Evolutionary conservation across 805 yeast species (phyloP), one percentile per base, ranked within the genome.

Genomic region (Kluyveromyces starmeri): DNA sequence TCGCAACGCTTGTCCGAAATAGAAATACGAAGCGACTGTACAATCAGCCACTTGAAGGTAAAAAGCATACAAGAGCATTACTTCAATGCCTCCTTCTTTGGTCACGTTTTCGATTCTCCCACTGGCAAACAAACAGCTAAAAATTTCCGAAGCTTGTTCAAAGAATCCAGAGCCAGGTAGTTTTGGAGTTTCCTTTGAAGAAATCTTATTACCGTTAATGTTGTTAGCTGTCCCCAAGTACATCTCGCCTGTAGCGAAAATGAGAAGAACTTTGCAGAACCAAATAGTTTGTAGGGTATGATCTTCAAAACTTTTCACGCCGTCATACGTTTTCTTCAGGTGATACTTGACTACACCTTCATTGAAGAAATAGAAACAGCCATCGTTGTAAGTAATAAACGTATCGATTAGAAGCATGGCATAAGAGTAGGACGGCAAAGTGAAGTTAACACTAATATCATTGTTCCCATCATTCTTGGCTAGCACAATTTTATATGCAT

Each of bases 11-110:
- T 78, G 67, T 3, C 88, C 88, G 56, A 82, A 79, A 55, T 81
- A 82, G 48, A 82, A 79, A 47, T 82, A 82, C 3, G 88, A 79
- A 1, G 88, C 82, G 6, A 81, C 78, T 1, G 88, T 82, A 49
- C 86, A 79, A 51, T 82, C 94, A 0, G 89, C 89, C 18, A 82
- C 89, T 53, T 82, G 94, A 20, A 82, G 59, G 51, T 78, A 82
- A 48, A 82, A 82, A 0, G 89, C 89, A 58, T 81, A 81, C 12
- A 82, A 58, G 17, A 82, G 55, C 62, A 80, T 63, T 2, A 79
- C 85, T 52, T 82, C 94, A 15, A 82, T 71, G 39, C 88, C 86
- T 24, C 89, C 88, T 50, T 79, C 86, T 46, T 78, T 72, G 1
- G 85, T 79, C 35, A 78, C 73, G 46, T 78, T 79, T 50, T 80